phyloP scores from a whole-genome alignment of 495 filamentous ascomycete genomes.

The Xylaria bambusicola region DNA sequence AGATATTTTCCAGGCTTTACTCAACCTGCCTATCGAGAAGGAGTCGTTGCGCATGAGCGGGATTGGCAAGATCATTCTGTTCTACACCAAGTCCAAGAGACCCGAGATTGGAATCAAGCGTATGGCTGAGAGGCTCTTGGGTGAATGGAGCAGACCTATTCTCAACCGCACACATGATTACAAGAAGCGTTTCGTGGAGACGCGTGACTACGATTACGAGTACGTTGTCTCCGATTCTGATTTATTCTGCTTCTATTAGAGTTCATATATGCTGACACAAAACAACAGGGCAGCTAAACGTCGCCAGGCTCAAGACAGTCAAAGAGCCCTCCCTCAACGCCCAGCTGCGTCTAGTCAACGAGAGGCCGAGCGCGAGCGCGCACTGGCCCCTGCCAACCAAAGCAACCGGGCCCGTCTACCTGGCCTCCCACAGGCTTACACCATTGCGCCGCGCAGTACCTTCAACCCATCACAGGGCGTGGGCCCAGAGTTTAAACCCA shows the following conservation, averaged over 20 bases:
- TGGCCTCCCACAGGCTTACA: conserved; percentile 74
- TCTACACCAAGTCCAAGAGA: conserved; percentile 93
- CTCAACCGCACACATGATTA: conserved; percentile 91
- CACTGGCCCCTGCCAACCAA: conserved; percentile 67
- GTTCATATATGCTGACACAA: conserved; percentile 26
- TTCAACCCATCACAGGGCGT: conserved; percentile 47
- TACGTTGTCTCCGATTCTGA: conserved; percentile 32
- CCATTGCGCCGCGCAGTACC: conserved; percentile 69
- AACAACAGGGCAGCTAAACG: conserved; percentile 54
- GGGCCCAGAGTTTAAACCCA: conserved; percentile 53
- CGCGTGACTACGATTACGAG: conserved; percentile 55
- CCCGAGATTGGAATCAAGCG: conserved; percentile 87
- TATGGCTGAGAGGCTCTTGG: conserved; percentile 82
- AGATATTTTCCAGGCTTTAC: conserved; percentile 81
- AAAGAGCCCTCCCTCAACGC: conserved; percentile 49
- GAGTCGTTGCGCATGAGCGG: conserved; percentile 86
- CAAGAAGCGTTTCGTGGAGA: conserved; percentile 70
- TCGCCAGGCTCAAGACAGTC: conserved; percentile 43
- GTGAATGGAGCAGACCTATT: conserved; percentile 96
- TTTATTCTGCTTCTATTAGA: conserved; percentile 37
- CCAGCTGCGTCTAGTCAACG: conserved; percentile 43
- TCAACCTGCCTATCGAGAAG: conserved; percentile 81
- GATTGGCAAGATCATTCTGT: conserved; percentile 92
- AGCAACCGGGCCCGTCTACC: conserved; percentile 73
- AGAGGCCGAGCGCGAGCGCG: conserved; percentile 67